phyloP scores from a whole-genome alignment of 805 yeast genomes.

The Zygoascus flipseniorum region DNA sequence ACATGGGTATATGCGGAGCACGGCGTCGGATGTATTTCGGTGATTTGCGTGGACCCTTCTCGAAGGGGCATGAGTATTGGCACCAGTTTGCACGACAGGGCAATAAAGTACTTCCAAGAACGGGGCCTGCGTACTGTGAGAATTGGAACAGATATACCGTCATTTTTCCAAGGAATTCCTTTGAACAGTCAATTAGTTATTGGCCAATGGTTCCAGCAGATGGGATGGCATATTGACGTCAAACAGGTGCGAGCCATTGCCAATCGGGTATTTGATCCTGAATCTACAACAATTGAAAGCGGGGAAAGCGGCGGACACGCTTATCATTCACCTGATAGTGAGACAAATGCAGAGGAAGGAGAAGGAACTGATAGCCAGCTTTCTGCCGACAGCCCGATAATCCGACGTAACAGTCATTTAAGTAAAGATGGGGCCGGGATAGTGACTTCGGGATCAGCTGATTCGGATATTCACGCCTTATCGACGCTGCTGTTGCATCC shows the following conservation, averaged over 20 bases:
- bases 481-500: constrained; percentile 33
- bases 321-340: neutral
- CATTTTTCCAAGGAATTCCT: constrained; percentile 27
- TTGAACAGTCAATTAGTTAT: constrained; percentile 1
- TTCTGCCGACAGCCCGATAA: neutral
- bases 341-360: neutral
- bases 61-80: constrained; percentile 50
- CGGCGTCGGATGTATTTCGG: constrained; percentile 37
- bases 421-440: neutral
- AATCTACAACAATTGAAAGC: neutral
- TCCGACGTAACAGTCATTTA: neutral
- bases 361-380: neutral
- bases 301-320: neutral
- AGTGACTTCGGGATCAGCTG: neutral
- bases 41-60: constrained; percentile 44
- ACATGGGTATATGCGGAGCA: constrained; percentile 41
- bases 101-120: constrained; percentile 42
- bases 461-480: constrained; percentile 3
- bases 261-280: neutral
- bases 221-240: constrained; percentile 18
- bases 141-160: constrained; percentile 43
- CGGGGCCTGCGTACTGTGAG: constrained; percentile 33
- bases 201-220: constrained; percentile 17
- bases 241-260: constrained; percentile 3
- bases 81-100: constrained; percentile 43